A percentile compares a stretch with the other conserved stretches of the same genome.
Evolutionary conservation across 805 yeast genomes (phyloP).

Genomic region (Candida sanyiensis): DNA sequence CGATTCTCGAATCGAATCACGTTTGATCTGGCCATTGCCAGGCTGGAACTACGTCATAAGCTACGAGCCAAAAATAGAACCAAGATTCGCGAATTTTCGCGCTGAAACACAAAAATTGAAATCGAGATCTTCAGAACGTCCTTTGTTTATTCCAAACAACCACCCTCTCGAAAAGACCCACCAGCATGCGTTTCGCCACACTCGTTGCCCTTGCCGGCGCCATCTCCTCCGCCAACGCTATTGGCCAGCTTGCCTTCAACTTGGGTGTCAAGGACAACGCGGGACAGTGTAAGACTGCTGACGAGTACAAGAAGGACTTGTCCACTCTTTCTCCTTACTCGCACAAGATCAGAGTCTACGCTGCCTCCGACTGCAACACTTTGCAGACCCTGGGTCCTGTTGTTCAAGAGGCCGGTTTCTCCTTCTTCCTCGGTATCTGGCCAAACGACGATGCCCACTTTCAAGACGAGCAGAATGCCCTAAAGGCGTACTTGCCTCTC

Average conservation of each 20-base stretch:
- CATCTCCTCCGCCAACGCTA: conserved; percentile 46
- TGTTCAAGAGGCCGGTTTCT: conserved; percentile 71
- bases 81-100: too few species aligned
- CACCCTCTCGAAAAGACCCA: too few species aligned
- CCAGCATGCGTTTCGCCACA: conserved; percentile 22
- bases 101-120: too few species aligned
- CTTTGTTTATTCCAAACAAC: too few species aligned
- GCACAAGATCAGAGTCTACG: conserved; percentile 72
- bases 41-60: too few species aligned
- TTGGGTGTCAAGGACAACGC: conserved; percentile 74
- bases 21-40: too few species aligned
- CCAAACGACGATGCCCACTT: conserved; percentile 83
- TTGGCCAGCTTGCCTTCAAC: conserved; percentile 76
- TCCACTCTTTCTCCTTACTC: conserved; percentile 53
- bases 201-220: conserved; percentile 37
- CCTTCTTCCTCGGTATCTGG: conserved; percentile 84
- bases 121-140: too few species aligned
- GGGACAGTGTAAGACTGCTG: conserved; percentile 70
- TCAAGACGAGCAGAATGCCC: conserved; percentile 66
- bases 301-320: conserved; percentile 68
- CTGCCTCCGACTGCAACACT: conserved; percentile 92
- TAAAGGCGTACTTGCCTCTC: conserved; percentile 62
- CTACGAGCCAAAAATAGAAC: too few species aligned
- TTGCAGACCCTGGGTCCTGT: conserved; percentile 82
- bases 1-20: too few species aligned